These are phyloP conservation scores for Triangularia verruculosa DNA, from an alignment of 2,329 filamentous ascomycete species.

Conservation along the genomic window DNA sequence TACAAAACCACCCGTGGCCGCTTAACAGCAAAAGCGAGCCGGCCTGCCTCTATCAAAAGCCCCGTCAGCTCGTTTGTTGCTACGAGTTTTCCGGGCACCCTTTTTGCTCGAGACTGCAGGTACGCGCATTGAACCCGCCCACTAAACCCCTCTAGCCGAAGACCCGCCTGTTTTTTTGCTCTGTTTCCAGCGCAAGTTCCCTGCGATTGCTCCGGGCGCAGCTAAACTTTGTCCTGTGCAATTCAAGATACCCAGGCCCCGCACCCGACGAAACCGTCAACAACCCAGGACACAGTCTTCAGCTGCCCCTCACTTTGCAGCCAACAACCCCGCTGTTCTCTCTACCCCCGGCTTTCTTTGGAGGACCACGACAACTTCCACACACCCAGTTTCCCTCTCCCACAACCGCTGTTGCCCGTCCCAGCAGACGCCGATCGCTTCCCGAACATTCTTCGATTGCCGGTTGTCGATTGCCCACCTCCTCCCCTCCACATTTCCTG, in stretches of 20 bases:
- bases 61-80: neutral
- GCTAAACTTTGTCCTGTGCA: neutral
- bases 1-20: neutral
- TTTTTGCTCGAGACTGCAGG: neutral
- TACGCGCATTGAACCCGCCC: neutral
- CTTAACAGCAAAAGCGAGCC: neutral
- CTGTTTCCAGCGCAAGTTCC: constrained; percentile 2
- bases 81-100: neutral
- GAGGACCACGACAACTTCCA: neutral
- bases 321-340: neutral
- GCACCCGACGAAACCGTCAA: neutral
- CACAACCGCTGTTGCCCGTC: neutral
- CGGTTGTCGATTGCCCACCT: neutral
- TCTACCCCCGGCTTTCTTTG: neutral
- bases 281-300: neutral
- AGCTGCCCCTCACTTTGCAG: neutral
- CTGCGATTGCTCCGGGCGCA: neutral
- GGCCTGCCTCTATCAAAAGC: neutral
- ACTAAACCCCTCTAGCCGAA: neutral
- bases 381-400: neutral
- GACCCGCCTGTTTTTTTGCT: neutral
- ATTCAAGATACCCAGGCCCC: neutral
- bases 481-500: neutral
- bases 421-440: neutral
- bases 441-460: neutral